phyloP scores from a whole-genome alignment of 257 asterid species.

The Solanum lycopersicoides region DNA sequence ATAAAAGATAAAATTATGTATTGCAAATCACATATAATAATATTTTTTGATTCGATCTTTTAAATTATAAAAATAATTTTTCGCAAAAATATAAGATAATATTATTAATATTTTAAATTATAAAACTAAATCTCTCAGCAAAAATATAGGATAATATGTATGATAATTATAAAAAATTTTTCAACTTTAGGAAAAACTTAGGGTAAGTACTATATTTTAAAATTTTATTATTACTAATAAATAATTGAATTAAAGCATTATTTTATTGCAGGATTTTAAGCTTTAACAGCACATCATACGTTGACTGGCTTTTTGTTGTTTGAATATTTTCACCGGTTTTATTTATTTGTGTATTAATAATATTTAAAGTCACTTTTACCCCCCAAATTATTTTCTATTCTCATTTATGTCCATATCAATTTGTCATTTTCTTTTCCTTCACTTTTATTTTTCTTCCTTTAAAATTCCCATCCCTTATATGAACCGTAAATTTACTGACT shows the following conservation, averaged over 20 bases:
- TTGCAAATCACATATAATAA: too few relatives aligned
- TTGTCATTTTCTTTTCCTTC: background rate
- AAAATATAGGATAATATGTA: background rate
- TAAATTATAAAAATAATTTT: too few relatives aligned
- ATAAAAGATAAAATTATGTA: too few relatives aligned
- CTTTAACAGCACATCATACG: constrained; percentile 18
- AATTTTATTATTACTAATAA: background rate
- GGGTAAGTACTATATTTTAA: background rate
- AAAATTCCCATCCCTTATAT: background rate
- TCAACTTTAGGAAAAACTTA: background rate
- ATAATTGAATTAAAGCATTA: background rate
- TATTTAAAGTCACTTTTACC: background rate
- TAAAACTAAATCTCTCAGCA: background rate
- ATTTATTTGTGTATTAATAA: background rate
- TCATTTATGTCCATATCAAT: background rate
- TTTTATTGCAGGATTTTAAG: constrained; percentile 3
- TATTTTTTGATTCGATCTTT: too few relatives aligned
- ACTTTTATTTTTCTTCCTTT: background rate
- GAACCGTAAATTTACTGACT: background rate
- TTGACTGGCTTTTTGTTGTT: constrained; percentile 12
- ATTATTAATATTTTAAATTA: too few relatives aligned
- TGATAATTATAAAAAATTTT: background rate
- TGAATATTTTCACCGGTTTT: background rate
- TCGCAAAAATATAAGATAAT: too few relatives aligned
- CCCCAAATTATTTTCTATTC: background rate